These are phyloP conservation scores for Leptomonas pyrrhocoris DNA, from an alignment of 208 protist genomes.

Conservation along the genomic window DNA sequence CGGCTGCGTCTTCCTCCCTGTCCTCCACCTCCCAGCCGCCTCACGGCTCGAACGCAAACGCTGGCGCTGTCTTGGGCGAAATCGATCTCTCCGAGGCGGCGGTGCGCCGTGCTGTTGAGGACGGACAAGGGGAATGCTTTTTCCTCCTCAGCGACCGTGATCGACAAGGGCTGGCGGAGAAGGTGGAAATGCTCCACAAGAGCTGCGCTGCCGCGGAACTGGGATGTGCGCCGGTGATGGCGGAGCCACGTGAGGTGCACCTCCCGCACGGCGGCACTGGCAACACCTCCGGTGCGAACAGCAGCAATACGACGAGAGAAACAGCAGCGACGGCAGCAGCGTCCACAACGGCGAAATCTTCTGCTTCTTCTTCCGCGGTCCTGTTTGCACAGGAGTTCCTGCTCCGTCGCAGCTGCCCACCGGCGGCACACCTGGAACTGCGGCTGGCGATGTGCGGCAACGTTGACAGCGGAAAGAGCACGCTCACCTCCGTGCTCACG, in stretches of 20 bases:
- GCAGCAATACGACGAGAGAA: slow-evolving; percentile 1
- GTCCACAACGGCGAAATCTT: not conserved
- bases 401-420: slow-evolving; percentile 51
- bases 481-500: slow-evolving; percentile 91
- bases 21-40: not conserved
- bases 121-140: slow-evolving; percentile 79
- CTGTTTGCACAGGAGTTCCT: slow-evolving; percentile 78
- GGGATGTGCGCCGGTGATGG: slow-evolving; percentile 49
- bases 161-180: slow-evolving; percentile 35
- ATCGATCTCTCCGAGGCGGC: slow-evolving; percentile 46
- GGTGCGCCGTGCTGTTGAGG: slow-evolving; percentile 39
- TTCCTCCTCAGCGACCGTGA: slow-evolving; percentile 44
- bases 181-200: slow-evolving; percentile 32
- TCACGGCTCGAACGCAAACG: no score
- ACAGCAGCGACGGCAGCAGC: slow-evolving; percentile 12
- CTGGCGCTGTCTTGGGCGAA: slow-evolving; percentile 16
- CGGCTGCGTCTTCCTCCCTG: not conserved
- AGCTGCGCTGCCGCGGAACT: slow-evolving; percentile 35
- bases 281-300: not conserved
- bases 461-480: slow-evolving; percentile 94
- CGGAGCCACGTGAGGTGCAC: slow-evolving; percentile 57
- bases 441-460: slow-evolving; percentile 93
- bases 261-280: slow-evolving; percentile 3
- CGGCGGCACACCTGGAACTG: slow-evolving; percentile 73
- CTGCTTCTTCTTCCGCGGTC: slow-evolving; percentile 10